Evolutionary conservation across 1,284 basidiomycete genomes (phyloP).

Genomic region (Naganishia albida): DNA sequence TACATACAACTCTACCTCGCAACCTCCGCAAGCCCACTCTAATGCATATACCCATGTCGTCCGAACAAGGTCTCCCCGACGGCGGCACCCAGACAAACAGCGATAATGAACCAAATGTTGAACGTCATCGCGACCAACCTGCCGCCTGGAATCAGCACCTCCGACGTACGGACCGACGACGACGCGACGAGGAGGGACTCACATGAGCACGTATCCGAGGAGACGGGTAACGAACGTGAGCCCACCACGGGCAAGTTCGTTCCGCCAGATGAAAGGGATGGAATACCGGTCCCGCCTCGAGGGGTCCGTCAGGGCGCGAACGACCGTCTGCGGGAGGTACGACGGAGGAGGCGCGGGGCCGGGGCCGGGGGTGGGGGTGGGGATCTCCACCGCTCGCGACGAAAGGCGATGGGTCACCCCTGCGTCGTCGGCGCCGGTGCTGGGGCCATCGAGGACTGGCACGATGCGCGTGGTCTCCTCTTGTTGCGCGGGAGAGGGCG

Average conservation of each 20-base stretch:
- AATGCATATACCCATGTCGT: constrained; percentile 27
- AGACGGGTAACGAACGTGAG: constrained; percentile 30
- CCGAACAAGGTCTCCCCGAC: constrained; percentile 52
- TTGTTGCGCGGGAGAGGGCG: neutral
- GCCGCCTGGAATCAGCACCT: neutral
- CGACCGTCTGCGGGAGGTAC: constrained; percentile 14
- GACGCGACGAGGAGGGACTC: constrained; percentile 5
- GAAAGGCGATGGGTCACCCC: neutral
- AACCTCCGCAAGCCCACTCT: neutral
- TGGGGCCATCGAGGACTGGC: neutral
- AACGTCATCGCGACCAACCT: constrained; percentile 52
- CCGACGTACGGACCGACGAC: neutral
- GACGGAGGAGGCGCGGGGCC: neutral
- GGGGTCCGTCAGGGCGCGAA: constrained; percentile 14
- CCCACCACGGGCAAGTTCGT: constrained; percentile 33
- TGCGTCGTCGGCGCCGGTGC: no score
- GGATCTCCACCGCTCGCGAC: no score
- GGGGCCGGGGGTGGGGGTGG: neutral
- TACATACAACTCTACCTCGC: neutral
- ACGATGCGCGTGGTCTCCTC: constrained; percentile 15
- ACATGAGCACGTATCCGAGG: constrained; percentile 37
- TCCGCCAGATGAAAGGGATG: constrained; percentile 36
- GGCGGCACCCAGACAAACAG: constrained; percentile 46
- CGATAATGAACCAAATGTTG: constrained; percentile 51
- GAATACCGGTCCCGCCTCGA: constrained; percentile 23